These are phyloP conservation scores for Usnea hakonensis DNA, from an alignment of 495 filamentous ascomycete species.

Conservation along the genomic window DNA sequence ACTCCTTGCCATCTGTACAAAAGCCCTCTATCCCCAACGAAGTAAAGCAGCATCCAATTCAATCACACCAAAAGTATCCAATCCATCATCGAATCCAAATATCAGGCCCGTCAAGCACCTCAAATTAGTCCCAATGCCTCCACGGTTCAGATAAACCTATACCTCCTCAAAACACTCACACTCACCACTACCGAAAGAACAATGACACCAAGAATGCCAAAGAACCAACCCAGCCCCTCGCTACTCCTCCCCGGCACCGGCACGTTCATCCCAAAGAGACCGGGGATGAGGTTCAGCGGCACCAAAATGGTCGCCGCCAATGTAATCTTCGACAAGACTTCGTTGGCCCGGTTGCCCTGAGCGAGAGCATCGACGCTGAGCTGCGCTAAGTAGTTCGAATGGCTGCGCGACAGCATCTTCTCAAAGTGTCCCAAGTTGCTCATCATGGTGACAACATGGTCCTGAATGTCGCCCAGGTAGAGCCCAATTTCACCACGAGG, in stretches of 20 bases:
- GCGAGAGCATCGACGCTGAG: constrained; percentile 82
- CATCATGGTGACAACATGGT: constrained; percentile 99
- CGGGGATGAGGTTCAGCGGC: constrained; percentile 91
- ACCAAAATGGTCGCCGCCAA: constrained; percentile 89
- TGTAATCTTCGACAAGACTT: constrained; percentile 89
- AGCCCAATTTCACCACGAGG: constrained; percentile 92
- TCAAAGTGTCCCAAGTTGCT: constrained; percentile 91
- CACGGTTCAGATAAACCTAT: constrained; percentile 36
- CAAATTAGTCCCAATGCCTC: not conserved
- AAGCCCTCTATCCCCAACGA: not conserved
- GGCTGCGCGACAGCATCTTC: constrained; percentile 92
- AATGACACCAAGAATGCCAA: constrained; percentile 67
- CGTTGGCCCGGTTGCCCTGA: constrained; percentile 72
- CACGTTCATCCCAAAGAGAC: constrained; percentile 98
- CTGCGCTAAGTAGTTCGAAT: constrained; percentile 93
- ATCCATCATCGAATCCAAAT: not conserved
- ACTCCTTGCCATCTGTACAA: not conserved
- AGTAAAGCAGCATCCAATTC: not conserved
- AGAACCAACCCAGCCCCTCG: constrained; percentile 62
- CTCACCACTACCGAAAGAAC: constrained; percentile 48
- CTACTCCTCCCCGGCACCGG: constrained; percentile 58
- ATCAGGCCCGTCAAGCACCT: not conserved
- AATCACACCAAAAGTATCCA: not conserved
- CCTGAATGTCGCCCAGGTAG: constrained; percentile 94
- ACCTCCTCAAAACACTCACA: constrained; percentile 40